Conservation (phyloP, 441 rosid genomes). For the Biscutella laevigata region DNA sequence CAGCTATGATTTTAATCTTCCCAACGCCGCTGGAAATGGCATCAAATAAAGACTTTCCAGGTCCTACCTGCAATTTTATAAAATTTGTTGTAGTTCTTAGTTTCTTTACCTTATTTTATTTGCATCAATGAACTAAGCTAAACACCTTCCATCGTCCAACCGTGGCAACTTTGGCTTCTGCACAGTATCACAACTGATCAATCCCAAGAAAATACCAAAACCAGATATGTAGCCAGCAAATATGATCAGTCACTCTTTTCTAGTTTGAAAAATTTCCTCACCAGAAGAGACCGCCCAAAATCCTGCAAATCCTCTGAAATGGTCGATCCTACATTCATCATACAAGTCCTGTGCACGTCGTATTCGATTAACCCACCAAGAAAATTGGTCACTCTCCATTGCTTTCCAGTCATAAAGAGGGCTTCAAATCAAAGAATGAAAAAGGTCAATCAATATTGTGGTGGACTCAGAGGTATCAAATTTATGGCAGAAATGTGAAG, state of each 20-base stretch:
- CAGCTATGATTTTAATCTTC: slow-evolving; percentile 70
- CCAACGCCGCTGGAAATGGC: slow-evolving; percentile 67
- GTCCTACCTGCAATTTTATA: slow-evolving; percentile 79
- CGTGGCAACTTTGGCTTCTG: slow-evolving; percentile 82
- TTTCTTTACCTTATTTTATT: slow-evolving; percentile 15
- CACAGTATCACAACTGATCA: slow-evolving; percentile 19
- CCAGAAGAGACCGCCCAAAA: slow-evolving; percentile 95
- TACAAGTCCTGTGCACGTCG: slow-evolving; percentile 66
- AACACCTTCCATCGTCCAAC: slow-evolving; percentile 83
- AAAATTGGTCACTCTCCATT: slow-evolving; percentile 77
- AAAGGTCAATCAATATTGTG: background rate
- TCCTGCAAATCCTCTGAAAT: slow-evolving; percentile 97
- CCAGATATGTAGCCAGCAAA: background rate
- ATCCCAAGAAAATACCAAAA: background rate
- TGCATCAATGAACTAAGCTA: slow-evolving; percentile 17
- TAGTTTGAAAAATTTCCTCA: slow-evolving; percentile 31
- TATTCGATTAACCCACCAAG: slow-evolving; percentile 84
- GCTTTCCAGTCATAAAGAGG: slow-evolving; percentile 93
- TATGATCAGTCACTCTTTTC: background rate
- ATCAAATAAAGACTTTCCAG: slow-evolving; percentile 79
- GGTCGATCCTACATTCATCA: slow-evolving; percentile 90
- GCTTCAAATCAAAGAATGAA: slow-evolving; percentile 32
- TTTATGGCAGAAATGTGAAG: background rate
- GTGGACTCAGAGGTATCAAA: background rate
- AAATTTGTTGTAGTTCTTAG: slow-evolving; percentile 23